These are phyloP conservation scores for Claviceps pazoutovae DNA, from an alignment of 2,329 filamentous ascomycete species.

Conservation along the genomic window DNA sequence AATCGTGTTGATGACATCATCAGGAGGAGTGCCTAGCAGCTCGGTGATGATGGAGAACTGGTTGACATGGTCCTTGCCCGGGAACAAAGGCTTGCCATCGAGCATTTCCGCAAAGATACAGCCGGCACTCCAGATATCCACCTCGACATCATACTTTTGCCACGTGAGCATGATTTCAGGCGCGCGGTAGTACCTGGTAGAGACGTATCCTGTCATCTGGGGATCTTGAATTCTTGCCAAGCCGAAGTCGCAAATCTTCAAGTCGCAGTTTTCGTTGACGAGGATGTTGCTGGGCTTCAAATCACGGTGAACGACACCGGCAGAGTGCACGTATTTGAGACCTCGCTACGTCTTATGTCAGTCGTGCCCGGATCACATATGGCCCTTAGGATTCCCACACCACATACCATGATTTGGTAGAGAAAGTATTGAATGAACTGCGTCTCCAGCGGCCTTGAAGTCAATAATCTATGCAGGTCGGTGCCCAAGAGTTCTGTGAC, in stretches of 20 bases:
- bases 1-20: constrained; percentile 97
- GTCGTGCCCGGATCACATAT: neutral
- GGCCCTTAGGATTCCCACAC: neutral
- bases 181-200: constrained; percentile 94
- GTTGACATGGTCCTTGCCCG: constrained; percentile 97
- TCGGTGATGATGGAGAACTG: constrained; percentile 99
- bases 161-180: constrained; percentile 99
- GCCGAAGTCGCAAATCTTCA: constrained; percentile 99
- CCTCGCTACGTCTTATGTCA: constrained; percentile 51
- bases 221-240: constrained; percentile 95
- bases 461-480: constrained; percentile 88
- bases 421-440: constrained; percentile 99
- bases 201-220: constrained; percentile 99
- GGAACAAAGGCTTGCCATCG: constrained; percentile 94
- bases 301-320: constrained; percentile 93
- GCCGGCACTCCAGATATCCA: constrained; percentile 97
- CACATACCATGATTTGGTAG: constrained; percentile 83
- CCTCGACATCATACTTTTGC: constrained; percentile 99
- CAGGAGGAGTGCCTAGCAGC: constrained; percentile 84
- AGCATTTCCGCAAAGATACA: constrained; percentile 99
- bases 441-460: constrained; percentile 90
- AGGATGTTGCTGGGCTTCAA: constrained; percentile 98
- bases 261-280: constrained; percentile 98
- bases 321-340: constrained; percentile 97
- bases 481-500: constrained; percentile 96